Conservation (phyloP, 768 basidiomycete species). For the Floccularia luteovirens region DNA sequence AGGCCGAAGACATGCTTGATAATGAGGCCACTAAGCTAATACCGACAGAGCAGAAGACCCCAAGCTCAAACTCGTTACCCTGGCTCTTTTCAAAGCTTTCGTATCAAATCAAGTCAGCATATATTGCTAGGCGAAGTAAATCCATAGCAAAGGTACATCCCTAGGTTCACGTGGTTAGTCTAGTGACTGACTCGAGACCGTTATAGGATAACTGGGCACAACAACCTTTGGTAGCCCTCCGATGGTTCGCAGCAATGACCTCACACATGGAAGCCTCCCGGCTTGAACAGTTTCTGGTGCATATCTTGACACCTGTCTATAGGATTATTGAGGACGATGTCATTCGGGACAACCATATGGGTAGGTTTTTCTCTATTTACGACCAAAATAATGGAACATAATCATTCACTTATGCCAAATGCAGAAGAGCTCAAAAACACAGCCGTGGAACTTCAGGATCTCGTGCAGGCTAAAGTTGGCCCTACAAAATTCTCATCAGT, state of each 20-base stretch:
- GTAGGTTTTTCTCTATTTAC: constrained; percentile 32
- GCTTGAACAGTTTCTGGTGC: constrained; percentile 67
- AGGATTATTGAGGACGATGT: constrained; percentile 85
- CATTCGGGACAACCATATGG: constrained; percentile 70
- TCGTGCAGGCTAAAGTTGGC: constrained; percentile 84
- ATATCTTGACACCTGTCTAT: constrained; percentile 82
- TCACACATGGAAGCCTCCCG: constrained; percentile 53
- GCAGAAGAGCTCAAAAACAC: constrained; percentile 79
- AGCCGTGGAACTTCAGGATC: constrained; percentile 77
- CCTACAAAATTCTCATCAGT: constrained; percentile 72
- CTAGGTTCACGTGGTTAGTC: neutral
- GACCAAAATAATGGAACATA: neutral
- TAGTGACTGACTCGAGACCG: constrained; percentile 6
- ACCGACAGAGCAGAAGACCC: constrained; percentile 13
- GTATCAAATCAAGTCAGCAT: constrained; percentile 73
- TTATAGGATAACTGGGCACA: constrained; percentile 74
- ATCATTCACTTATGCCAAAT: too few species aligned
- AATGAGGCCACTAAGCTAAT: constrained; percentile 15
- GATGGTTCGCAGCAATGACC: constrained; percentile 93
- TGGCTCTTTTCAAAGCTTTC: constrained; percentile 97
- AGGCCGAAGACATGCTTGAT: constrained; percentile 19
- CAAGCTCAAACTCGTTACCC: constrained; percentile 51
- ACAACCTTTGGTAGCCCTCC: constrained; percentile 71
- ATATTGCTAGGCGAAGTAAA: constrained; percentile 60
- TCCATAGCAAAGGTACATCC: constrained; percentile 34